Base-by-base conservation (phyloP, 2,329 filamentous ascomycete genomes). In the Penicillium hesseltinei region DNA sequence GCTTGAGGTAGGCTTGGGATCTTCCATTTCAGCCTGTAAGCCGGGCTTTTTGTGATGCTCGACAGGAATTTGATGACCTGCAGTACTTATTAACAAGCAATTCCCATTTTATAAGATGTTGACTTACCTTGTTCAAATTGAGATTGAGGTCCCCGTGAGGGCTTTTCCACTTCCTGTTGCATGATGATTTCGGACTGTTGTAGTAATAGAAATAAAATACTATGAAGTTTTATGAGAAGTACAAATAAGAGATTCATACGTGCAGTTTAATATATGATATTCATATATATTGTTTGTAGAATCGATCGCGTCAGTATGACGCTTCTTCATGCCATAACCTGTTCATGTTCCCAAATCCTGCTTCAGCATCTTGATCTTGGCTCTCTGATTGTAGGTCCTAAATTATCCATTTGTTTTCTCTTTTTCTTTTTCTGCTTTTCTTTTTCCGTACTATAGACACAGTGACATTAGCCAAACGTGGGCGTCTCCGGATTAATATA, bases 1-100 rank as follows among this genome's bases (percentile, higher is more conserved):
- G 51, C 88, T 85, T 56, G 83, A 84, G 44, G 82, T 77, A 1
- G 89, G 87, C 56, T 83, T 78, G 2, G 80, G 80, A 25, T 81
- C 72, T 44, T 80, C 71, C 75, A 91, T 78, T 25, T 84, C 73
- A 39, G 76, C 71, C 60, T 87, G 78, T n/a, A 79, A 75, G 8
- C 84, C 84, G 0, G 83, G 82, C 23, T 76, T 74, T 36, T 77
- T 63, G 62, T 85, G 82, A 62, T 84, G 75, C 40, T 80, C 76
- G 51, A 85, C 73, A 1, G 80, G 80, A 15, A 80, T 67, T 60
- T 78, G 64, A 63, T 83, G 77, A 27, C 81, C 82, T 81, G 46
- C 15, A 53, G 8, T 13, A 21, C 1, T 3, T 35, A 35, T 35
- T 15, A 35, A 35, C 5, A 35, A 35, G 11, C 1, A 33, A 33